Evolutionary conservation across 2,329 filamentous ascomycete genomes (phyloP).

Genomic region (Dothidotthia symphoricarpi): DNA sequence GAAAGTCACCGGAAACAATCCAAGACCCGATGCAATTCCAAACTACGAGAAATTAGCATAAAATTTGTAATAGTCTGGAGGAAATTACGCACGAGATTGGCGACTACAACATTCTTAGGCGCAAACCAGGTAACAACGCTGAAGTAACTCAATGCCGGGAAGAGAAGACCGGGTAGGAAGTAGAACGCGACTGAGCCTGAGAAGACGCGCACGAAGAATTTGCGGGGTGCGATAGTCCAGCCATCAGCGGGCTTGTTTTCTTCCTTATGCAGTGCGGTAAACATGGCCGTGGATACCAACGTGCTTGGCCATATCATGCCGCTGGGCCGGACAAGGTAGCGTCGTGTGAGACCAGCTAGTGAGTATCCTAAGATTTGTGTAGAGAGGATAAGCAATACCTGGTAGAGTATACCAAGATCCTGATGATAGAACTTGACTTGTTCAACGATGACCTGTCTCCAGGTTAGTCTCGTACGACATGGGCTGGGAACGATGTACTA

Average conservation of each 20-base stretch:
- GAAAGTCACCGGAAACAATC: conserved; percentile 81
- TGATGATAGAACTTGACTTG: conserved; percentile 88
- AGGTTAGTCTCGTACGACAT: conserved; percentile 10
- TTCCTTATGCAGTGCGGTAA: conserved; percentile 79
- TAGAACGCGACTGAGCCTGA: conserved; percentile 73
- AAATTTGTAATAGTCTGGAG: not conserved
- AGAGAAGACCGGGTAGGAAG: conserved; percentile 77
- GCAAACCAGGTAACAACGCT: conserved; percentile 87
- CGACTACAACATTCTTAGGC: conserved; percentile 79
- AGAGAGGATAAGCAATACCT: conserved; percentile 78
- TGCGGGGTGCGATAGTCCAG: conserved; percentile 79
- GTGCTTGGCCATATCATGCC: conserved; percentile 93
- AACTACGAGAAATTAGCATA: conserved; percentile 50
- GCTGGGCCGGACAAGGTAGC: conserved; percentile 78
- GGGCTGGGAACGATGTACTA: conserved; percentile 15
- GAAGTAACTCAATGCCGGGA: conserved; percentile 85
- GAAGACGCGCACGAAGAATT: conserved; percentile 78
- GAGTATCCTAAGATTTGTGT: conserved; percentile 85
- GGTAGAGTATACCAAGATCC: conserved; percentile 71
- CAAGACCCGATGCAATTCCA: conserved; percentile 79
- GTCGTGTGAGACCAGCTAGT: conserved; percentile 76
- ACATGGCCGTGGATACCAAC: conserved; percentile 85
- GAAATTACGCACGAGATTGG: conserved; percentile 61
- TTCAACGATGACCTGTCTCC: conserved; percentile 70
- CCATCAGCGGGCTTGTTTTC: conserved; percentile 79